Percentiles rank a stretch among this genome's conserved stretches.
Evolutionary conservation across 805 yeast genomes (phyloP).

Genomic region (Yarrowia alimentaria): DNA sequence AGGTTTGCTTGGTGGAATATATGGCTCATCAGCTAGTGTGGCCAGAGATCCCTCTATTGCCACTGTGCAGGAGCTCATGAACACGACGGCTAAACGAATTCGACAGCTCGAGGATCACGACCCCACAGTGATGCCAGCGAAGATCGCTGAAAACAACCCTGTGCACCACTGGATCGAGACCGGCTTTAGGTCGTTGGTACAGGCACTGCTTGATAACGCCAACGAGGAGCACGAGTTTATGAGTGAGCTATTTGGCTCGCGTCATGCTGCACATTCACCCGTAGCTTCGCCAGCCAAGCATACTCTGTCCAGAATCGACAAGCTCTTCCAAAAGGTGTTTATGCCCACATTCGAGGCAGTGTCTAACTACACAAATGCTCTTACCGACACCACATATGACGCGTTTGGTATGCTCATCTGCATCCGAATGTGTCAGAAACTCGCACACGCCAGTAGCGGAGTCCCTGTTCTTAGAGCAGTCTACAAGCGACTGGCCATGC

Average conservation of each 20-base stretch:
- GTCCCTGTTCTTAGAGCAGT: conserved; percentile 72
- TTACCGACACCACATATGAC: conserved; percentile 51
- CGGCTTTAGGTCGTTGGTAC: conserved; percentile 67
- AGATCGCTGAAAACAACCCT: conserved; percentile 77
- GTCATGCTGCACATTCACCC: conserved; percentile 39
- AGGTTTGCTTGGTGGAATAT: conserved; percentile 32
- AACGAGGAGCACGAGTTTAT: conserved; percentile 73
- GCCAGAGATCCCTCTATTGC: conserved; percentile 55
- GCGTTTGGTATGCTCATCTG: conserved; percentile 74
- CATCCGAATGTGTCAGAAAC: conserved; percentile 65
- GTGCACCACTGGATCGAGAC: conserved; percentile 67
- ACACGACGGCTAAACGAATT: conserved; percentile 21
- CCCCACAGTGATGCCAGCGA: conserved; percentile 70
- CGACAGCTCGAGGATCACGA: conserved; percentile 40
- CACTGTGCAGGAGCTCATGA: conserved; percentile 33
- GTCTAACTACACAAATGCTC: conserved; percentile 46
- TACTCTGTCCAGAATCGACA: conserved; percentile 29
- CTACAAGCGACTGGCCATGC: conserved; percentile 60
- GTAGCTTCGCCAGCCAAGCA: conserved; percentile 21
- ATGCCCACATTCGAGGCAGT: conserved; percentile 54
- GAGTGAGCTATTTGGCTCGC: conserved; percentile 63
- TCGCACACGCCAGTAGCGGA: conserved; percentile 64
- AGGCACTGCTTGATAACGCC: conserved; percentile 73
- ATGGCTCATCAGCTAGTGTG: conserved; percentile 23
- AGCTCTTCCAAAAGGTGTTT: conserved; percentile 49